phyloP scores from a whole-genome alignment of 768 basidiomycete genomes.

The Agaricus blazei region DNA sequence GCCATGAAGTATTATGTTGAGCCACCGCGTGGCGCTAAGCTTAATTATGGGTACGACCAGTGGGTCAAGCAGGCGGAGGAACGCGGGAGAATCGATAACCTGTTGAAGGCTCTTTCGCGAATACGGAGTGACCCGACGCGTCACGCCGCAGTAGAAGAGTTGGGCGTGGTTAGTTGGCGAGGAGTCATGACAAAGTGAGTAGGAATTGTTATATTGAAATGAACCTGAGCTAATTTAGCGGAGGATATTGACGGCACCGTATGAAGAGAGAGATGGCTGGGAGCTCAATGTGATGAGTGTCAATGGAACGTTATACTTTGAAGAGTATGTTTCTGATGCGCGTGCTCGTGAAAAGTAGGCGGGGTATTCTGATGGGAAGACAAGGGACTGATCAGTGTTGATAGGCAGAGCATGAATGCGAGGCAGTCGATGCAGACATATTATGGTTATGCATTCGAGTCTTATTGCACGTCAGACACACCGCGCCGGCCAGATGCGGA shows the following conservation, averaged over 20 bases:
- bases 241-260: conserved; percentile 76
- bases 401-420: conserved; percentile 62
- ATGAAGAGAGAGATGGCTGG: conserved; percentile 77
- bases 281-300: conserved; percentile 80
- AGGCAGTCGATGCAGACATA: conserved; percentile 64
- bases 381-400: not conserved
- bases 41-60: conserved; percentile 65
- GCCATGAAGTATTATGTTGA: conserved; percentile 67
- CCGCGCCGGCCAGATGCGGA: conserved; percentile 23
- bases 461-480: conserved; percentile 66
- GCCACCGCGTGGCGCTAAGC: conserved; percentile 61
- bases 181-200: conserved; percentile 80
- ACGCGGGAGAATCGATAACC: conserved; percentile 59
- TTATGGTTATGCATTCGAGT: conserved; percentile 88
- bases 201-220: not conserved
- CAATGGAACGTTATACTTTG: conserved; percentile 66
- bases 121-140: conserved; percentile 29
- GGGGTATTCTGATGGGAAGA: not conserved
- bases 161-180: conserved; percentile 68
- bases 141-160: conserved; percentile 28
- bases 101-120: conserved; percentile 54
- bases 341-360: conserved; percentile 62
- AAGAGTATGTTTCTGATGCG: conserved; percentile 62
- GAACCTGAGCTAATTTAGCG: conserved; percentile 16
- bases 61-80: conserved; percentile 68